A percentile compares a stretch with the other conserved stretches of the same genome.
Conservation (phyloP, 305 asterid genomes). For the Fraxinus sp. region DNA sequence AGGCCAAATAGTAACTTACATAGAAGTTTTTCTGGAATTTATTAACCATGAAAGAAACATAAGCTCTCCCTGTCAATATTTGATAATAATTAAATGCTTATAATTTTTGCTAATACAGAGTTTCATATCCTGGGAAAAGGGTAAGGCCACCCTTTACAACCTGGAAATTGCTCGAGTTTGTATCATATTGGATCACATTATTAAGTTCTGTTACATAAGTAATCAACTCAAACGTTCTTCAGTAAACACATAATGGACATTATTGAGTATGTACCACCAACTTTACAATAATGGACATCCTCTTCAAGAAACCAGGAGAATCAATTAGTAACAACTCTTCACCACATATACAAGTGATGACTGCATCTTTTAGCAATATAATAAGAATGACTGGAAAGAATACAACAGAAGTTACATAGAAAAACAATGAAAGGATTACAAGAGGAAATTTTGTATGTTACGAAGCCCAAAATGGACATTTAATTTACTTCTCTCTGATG, state of each 20-base stretch:
- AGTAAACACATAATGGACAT: not conserved
- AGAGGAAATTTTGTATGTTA: not conserved
- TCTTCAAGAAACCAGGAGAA: constrained; percentile 11
- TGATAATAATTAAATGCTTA: not conserved
- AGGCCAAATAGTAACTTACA: not conserved
- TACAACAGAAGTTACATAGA: not conserved
- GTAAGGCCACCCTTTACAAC: not conserved
- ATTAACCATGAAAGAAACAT: not conserved
- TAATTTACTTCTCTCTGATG: not conserved
- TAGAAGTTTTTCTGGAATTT: not conserved
- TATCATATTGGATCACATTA: not conserved
- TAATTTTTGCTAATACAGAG: not conserved
- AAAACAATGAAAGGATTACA: not conserved
- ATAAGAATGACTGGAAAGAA: not conserved
- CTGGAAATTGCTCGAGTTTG: not conserved
- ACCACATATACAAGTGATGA: not conserved
- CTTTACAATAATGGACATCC: constrained; percentile 6
- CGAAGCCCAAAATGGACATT: not conserved
- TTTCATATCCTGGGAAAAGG: not conserved
- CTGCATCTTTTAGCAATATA: not conserved
- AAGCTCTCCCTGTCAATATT: not conserved
- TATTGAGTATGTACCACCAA: not conserved
- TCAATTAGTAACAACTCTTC: not conserved
- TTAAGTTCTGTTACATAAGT: not conserved
- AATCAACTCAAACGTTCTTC: not conserved